A percentile compares a stretch with the other conserved stretches of the same genome.
These are phyloP conservation scores for Pleurozium schreberi DNA, from an alignment of 225 moss, liverwort and hornwort genomes.

Conservation along the genomic window DNA sequence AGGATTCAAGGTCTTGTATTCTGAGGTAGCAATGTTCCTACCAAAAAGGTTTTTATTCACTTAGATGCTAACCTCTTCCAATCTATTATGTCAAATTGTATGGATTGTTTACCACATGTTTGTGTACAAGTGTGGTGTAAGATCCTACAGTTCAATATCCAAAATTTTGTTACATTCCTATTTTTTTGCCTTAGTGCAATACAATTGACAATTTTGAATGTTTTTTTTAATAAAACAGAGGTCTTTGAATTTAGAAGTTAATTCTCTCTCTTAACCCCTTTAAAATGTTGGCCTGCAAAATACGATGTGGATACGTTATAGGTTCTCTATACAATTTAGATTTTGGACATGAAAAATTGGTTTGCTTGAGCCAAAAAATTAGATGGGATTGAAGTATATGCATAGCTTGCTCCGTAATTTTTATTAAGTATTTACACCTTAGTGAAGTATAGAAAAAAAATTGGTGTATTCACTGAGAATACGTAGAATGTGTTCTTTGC, in stretches of 20 bases:
- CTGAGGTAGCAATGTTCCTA: accelerated
- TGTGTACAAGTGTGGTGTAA: background rate
- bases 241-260: background rate
- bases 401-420: no score
- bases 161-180: background rate
- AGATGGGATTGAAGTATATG: no score
- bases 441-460: no score
- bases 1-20: background rate
- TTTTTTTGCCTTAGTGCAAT: background rate
- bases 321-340: no score
- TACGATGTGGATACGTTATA: no score
- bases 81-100: background rate
- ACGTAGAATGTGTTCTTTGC: no score
- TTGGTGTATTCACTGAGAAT: no score
- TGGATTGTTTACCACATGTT: background rate
- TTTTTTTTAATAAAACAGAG: background rate
- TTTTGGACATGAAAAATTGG: no score
- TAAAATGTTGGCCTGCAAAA: no score
- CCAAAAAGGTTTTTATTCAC: background rate
- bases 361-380: no score
- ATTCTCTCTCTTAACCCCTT: background rate
- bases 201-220: background rate
- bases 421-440: no score
- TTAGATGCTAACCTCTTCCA: background rate
- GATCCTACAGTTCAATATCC: background rate